Evolutionary conservation across 2,329 filamentous ascomycete species (phyloP).

Genomic region (Aspergillus uvarum): DNA sequence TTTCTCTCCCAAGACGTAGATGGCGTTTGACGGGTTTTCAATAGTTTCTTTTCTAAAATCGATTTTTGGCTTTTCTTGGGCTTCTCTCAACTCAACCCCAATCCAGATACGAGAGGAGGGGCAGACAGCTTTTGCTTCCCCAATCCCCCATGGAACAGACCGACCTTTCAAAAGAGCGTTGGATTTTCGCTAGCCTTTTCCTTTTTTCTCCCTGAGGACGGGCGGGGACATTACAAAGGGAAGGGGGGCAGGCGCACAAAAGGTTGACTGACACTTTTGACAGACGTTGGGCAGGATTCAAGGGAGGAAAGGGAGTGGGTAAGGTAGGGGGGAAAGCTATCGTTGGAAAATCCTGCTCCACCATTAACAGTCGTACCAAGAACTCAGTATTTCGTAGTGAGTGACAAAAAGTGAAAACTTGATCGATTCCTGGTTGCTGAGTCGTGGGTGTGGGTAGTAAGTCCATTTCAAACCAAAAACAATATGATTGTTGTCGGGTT

Average conservation of each 20-base stretch:
- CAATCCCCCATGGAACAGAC: too few species aligned
- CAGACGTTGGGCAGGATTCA: not conserved
- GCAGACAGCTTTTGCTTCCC: too few species aligned
- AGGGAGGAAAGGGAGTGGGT: not conserved
- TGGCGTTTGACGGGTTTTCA: slow-evolving; percentile 9
- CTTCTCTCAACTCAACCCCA: not conserved
- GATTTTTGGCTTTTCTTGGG: not conserved
- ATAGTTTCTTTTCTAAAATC: not conserved
- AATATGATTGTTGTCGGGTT: not conserved
- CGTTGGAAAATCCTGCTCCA: not conserved
- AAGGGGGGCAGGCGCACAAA: not conserved
- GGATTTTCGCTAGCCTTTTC: not conserved
- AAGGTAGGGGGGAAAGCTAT: slow-evolving; percentile 1
- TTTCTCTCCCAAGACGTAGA: slow-evolving; percentile 9
- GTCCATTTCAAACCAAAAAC: not conserved
- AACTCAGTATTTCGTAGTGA: not conserved
- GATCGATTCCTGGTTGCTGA: too few species aligned
- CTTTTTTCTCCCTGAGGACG: not conserved
- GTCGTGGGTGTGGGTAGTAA: too few species aligned
- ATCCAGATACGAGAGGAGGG: not conserved
- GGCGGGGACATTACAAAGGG: not conserved
- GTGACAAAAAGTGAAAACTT: too few species aligned
- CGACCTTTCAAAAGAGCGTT: not conserved
- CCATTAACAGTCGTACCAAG: not conserved
- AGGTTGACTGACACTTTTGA: slow-evolving; percentile 3